Conservation (phyloP, 2,329 filamentous ascomycete species). For the Nothomitra cinnamomea region DNA sequence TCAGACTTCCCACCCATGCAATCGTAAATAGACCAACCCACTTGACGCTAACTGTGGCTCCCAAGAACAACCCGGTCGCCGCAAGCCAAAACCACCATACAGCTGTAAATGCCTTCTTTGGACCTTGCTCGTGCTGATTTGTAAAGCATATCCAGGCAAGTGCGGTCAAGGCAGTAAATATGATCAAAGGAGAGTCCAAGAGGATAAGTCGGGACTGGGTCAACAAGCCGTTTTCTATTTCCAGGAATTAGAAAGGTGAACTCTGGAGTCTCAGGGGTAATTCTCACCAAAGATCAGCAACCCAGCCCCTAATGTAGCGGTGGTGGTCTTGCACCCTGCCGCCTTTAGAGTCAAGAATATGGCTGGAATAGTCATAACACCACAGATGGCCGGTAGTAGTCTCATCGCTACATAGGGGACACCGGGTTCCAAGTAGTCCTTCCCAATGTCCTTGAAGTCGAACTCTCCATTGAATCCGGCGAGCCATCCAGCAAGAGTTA, state of each 20-base stretch:
- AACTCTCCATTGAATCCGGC: constrained; percentile 92
- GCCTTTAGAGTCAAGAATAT: constrained; percentile 94
- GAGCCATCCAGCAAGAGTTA: constrained; percentile 85
- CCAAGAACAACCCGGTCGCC: constrained; percentile 71
- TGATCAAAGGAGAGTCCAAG: constrained; percentile 84
- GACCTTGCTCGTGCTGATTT: constrained; percentile 91
- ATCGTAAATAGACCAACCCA: constrained; percentile 99
- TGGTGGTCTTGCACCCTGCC: constrained; percentile 71
- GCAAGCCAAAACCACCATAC: constrained; percentile 98
- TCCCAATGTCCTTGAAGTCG: constrained; percentile 99
- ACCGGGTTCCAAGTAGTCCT: constrained; percentile 87
- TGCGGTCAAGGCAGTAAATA: constrained; percentile 82
- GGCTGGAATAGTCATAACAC: constrained; percentile 71
- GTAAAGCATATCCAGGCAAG: constrained; percentile 84
- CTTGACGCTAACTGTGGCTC: constrained; percentile 87
- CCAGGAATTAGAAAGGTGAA: constrained; percentile 16
- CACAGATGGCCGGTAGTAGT: constrained; percentile 75
- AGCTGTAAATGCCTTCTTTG: constrained; percentile 67
- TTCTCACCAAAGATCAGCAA: constrained; percentile 74
- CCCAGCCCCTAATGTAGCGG: constrained; percentile 64
- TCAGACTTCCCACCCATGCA: constrained; percentile 89
- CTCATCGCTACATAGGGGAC: constrained; percentile 98
- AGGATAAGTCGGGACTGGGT: constrained; percentile 93
- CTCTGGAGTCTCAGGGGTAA: not conserved
- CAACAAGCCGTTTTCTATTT: constrained; percentile 75